Percentiles rank a stretch among this genome's conserved stretches.
phyloP scores from a whole-genome alignment of 495 filamentous ascomycete genomes.

The Parathielavia appendiculata region DNA sequence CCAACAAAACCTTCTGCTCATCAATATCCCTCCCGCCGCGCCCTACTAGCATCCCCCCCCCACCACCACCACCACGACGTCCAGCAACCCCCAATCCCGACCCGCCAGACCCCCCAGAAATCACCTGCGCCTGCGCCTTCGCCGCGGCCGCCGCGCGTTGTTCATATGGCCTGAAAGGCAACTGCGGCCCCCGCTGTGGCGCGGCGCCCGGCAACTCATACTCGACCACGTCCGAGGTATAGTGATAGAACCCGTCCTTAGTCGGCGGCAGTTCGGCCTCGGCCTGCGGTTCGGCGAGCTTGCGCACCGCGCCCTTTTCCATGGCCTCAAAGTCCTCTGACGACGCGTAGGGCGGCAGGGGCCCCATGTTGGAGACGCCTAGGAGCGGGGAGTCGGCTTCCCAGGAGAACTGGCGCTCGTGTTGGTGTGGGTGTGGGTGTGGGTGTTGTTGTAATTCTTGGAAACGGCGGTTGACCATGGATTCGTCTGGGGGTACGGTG shows the following conservation, averaged over 20 bases:
- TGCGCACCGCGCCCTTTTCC: slow-evolving; percentile 33
- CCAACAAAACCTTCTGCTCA: slow-evolving; percentile 33
- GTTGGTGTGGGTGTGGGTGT: not conserved
- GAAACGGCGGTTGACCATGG: slow-evolving; percentile 20
- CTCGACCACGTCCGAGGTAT: slow-evolving; percentile 21
- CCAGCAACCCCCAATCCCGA: too few species aligned
- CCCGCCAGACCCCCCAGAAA: too few species aligned
- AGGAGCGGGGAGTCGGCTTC: slow-evolving; percentile 21
- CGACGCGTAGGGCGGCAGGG: slow-evolving; percentile 32
- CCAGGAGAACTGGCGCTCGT: slow-evolving; percentile 24
- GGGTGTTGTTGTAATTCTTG: not conserved
- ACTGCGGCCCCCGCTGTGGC: slow-evolving; percentile 23
- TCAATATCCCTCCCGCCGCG: slow-evolving; percentile 23
- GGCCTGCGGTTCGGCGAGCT: slow-evolving; percentile 28
- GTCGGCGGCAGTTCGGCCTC: slow-evolving; percentile 34
- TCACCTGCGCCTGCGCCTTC: not conserved
- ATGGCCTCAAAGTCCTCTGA: slow-evolving; percentile 28
- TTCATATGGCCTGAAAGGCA: slow-evolving; percentile 24
- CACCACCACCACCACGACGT: not conserved
- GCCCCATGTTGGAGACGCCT: slow-evolving; percentile 19
- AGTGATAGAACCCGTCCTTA: slow-evolving; percentile 34
- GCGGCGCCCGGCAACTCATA: slow-evolving; percentile 30
- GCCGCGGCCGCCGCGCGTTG: slow-evolving; percentile 3
- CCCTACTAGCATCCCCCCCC: not conserved
- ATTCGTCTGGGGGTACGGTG: slow-evolving; percentile 30